phyloP scores from a whole-genome alignment of 179 eudicot genomes.

The Camellia oleifera region DNA sequence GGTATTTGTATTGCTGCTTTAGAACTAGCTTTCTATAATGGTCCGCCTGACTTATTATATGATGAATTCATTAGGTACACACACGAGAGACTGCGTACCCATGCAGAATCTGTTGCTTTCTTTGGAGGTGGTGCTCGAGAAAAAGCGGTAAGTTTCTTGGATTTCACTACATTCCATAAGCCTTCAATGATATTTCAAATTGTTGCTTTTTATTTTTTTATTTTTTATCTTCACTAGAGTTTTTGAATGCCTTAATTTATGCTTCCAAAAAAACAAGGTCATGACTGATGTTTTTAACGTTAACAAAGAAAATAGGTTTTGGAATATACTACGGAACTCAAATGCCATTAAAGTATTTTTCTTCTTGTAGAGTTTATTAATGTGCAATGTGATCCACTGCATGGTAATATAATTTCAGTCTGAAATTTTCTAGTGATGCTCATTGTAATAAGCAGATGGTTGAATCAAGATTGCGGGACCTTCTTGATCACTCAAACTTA shows the following conservation, averaged over 20 bases:
- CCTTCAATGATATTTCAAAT: neutral
- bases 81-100: conserved; percentile 97
- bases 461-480: conserved; percentile 69
- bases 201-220: too few relatives aligned
- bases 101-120: conserved; percentile 98
- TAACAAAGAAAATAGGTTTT: neutral
- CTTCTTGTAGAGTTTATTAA: neutral
- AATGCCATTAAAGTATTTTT: neutral
- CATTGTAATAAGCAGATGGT: conserved; percentile 52
- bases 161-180: neutral
- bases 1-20: neutral
- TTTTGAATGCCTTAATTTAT: neutral
- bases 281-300: neutral
- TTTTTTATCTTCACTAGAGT: neutral
- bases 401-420: neutral
- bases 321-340: neutral
- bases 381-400: too few relatives aligned
- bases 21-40: neutral
- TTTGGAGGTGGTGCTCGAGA: conserved; percentile 97
- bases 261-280: too few relatives aligned
- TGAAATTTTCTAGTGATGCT: neutral
- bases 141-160: conserved; percentile 57
- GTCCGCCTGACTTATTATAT: conserved; percentile 7
- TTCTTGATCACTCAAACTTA: conserved; percentile 62
- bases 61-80: conserved; percentile 55